phyloP scores from a whole-genome alignment of 345 rosid genomes.

The Atalantia buxifolia region DNA sequence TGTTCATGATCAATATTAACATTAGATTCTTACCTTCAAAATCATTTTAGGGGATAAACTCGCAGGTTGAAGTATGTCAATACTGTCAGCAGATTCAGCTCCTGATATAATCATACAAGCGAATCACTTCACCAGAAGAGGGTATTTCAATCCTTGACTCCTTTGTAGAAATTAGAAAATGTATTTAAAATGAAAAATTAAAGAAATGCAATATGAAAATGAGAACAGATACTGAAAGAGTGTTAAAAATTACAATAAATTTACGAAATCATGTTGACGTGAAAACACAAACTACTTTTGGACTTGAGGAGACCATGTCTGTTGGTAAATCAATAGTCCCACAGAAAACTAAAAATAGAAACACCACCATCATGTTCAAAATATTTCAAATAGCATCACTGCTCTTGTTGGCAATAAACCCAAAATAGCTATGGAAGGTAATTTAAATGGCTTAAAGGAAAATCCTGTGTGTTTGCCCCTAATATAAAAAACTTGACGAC shows the following conservation, averaged over 20 bases:
- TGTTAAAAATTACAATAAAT: background rate
- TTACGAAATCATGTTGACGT: background rate
- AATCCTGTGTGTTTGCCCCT: background rate
- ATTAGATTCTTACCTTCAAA: background rate
- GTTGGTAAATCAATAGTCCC: background rate
- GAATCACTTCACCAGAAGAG: slow-evolving; percentile 75
- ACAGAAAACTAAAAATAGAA: background rate
- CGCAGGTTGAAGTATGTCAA: slow-evolving; percentile 75
- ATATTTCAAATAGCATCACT: background rate
- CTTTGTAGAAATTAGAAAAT: slow-evolving; percentile 38
- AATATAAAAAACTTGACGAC: background rate
- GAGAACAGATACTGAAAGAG: background rate
- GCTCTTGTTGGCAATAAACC: background rate
- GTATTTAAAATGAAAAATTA: background rate
- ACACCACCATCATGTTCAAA: background rate
- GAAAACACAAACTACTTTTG: background rate
- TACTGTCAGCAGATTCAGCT: slow-evolving; percentile 39
- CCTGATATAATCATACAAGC: slow-evolving; percentile 77
- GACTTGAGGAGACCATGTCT: background rate
- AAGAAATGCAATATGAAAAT: slow-evolving; percentile 4
- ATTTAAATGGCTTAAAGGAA: background rate
- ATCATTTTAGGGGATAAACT: slow-evolving; percentile 48
- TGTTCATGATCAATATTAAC: background rate
- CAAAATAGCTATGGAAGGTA: background rate
- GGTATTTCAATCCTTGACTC: slow-evolving; percentile 71